Evolutionary conservation across 257 asterid genomes (phyloP), one percentile per base, ranked within the genome.

Genomic region (Rubia yunnanensis): DNA sequence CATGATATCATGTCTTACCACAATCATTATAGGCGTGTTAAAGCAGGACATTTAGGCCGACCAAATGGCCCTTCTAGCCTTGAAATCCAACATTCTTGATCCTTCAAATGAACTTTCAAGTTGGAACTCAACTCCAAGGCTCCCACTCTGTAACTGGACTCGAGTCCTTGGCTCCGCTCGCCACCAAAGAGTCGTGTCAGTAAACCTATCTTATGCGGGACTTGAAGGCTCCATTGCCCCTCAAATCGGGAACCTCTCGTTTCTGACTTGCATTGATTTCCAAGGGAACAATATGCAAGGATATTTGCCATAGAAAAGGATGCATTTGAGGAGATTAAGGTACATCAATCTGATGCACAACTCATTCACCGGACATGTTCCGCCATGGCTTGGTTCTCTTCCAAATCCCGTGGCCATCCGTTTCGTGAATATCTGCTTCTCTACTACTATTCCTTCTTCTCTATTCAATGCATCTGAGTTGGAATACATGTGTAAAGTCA

Each of bases 281-380:
- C 38, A 59, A 24, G 23, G 50, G 44, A 80, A 80, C 27, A 9
- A 24, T 35, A 74, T 80, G 55, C 26, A 34, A 3, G 85, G 85
- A 2, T 1, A 53, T 1, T 14, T 73, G 30, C 77, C 77, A 1
- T 8, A 23, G 3, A 60, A 73, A 18, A 28, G 66, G 14, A 14
- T 39, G 20, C 48, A 10, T 1, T 61, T 73, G 31, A 18, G 13
- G 4, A 9, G 75, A 27, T 11, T 76, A 48, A 52, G 70, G 23
- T 6, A 17, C 7, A 38, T 80, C 0, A 13, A 55, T 31, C 34
- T 80, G 3, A 18, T 18, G 1, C 18, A 0, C 59, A 80, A 80
- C 64, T 27, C 0, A 3, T 57, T 80, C 10, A 32, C 11, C 10
- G 84, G 82, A 0, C 27, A 31, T 3, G 22, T 80, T 22, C 84